phyloP scores from a whole-genome alignment of 2,329 filamentous ascomycete species.

The Paraconiothyrium brasiliense region DNA sequence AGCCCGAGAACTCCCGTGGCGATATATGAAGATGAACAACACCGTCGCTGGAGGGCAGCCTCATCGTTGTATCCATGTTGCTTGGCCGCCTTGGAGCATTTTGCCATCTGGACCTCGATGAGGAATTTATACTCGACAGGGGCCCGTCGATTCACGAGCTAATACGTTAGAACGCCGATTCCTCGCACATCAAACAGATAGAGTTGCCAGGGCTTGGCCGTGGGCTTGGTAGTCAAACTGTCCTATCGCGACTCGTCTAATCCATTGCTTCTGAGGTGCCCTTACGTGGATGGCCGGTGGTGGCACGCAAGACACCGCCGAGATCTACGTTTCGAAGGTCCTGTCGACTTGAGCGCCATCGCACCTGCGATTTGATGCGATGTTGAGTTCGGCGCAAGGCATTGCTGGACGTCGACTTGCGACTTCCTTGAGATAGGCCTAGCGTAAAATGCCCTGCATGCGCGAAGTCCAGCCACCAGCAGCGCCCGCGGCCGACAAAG shows the following conservation, averaged over 20 bases:
- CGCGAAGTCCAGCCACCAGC: not conserved
- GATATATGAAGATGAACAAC: not conserved
- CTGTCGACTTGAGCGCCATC: not conserved
- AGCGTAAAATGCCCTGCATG: not conserved
- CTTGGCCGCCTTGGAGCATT: constrained; percentile 20
- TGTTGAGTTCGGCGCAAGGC: not conserved
- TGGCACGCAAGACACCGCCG: not conserved
- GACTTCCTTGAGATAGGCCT: not conserved
- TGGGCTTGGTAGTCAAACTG: not conserved
- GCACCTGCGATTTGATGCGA: not conserved
- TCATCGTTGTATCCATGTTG: constrained; percentile 8
- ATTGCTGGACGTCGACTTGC: constrained; percentile 13
- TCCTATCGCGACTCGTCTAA: not conserved
- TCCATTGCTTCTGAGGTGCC: constrained; percentile 18
- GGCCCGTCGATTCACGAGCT: constrained; percentile 21
- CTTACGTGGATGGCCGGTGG: not conserved
- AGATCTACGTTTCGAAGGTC: not conserved
- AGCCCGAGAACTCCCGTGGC: not conserved
- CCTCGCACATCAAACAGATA: constrained; percentile 25
- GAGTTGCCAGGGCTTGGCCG: constrained; percentile 19
- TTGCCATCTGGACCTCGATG: constrained; percentile 20
- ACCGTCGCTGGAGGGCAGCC: not conserved
- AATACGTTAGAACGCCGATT: constrained; percentile 23
- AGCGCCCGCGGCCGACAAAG: constrained; percentile 2
- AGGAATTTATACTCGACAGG: constrained; percentile 25